Evolutionary conservation across 139 green algal genomes (phyloP).

Genomic region (Tetradesmus obliquus): DNA sequence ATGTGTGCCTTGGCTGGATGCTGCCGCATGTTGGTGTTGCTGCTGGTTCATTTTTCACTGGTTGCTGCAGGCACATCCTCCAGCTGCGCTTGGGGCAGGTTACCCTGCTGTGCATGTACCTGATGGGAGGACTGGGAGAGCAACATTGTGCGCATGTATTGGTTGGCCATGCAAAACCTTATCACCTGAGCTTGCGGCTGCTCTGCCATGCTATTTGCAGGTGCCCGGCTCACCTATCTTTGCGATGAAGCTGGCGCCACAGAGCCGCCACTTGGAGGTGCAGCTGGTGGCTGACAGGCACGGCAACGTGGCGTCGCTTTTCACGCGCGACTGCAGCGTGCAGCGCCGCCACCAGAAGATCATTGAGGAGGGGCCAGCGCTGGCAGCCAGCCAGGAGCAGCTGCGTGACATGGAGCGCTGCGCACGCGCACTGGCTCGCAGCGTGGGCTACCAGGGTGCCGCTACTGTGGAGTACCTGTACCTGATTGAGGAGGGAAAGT

Average conservation of each 20-base stretch:
- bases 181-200: neutral
- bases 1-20: neutral
- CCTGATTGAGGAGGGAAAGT: constrained; percentile 79
- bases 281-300: constrained; percentile 93
- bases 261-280: constrained; percentile 93
- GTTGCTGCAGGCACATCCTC: neutral
- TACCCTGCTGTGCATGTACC: too few relatives aligned
- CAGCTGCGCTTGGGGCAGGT: too few relatives aligned
- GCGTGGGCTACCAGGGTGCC: constrained; percentile 94
- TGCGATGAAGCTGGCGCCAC: constrained; percentile 95
- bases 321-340: constrained; percentile 94
- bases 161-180: neutral
- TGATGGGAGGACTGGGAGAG: too few relatives aligned
- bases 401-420: constrained; percentile 87
- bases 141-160: neutral
- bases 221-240: constrained; percentile 97
- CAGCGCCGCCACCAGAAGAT: constrained; percentile 99
- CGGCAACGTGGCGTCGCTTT: constrained; percentile 89
- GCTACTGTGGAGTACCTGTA: constrained; percentile 99
- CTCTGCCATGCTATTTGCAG: neutral
- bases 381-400: constrained; percentile 65
- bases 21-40: neutral
- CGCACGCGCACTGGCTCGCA: constrained; percentile 87
- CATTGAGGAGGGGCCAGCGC: constrained; percentile 95
- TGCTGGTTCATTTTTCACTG: too few relatives aligned